Evolutionary conservation across 441 rosid genomes (phyloP).

Genomic region (Syzygium syzygioides): DNA sequence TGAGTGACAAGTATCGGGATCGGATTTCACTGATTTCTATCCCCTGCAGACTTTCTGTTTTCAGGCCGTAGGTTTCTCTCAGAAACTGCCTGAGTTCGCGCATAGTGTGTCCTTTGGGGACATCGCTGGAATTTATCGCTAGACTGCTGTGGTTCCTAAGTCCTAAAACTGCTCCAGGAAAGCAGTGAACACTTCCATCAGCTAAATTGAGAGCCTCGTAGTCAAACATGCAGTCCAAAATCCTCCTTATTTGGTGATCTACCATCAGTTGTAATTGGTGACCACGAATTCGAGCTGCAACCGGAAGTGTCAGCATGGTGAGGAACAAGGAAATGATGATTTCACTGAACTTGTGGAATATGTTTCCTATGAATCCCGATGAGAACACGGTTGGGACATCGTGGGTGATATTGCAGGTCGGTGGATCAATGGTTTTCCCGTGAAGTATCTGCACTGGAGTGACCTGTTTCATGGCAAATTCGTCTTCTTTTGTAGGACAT

Average conservation of each 20-base stretch:
- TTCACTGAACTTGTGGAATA: conserved; percentile 31
- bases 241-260: conserved; percentile 19
- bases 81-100: not conserved
- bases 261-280: conserved; percentile 20
- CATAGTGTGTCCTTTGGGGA: conserved; percentile 21
- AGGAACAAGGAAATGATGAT: conserved; percentile 30
- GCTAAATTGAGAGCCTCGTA: conserved; percentile 14
- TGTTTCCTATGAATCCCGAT: conserved; percentile 22
- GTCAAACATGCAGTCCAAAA: conserved; percentile 9
- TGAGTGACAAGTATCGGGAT: not conserved
- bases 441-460: conserved; percentile 18
- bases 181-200: conserved; percentile 21
- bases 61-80: not conserved
- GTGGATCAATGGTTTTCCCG: conserved; percentile 2
- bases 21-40: not conserved
- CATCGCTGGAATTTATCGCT: conserved; percentile 13
- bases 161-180: conserved; percentile 27
- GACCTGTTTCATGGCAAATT: conserved; percentile 1
- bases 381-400: conserved; percentile 25
- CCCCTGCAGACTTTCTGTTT: not conserved
- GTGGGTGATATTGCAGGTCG: conserved; percentile 17
- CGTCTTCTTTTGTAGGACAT: conserved; percentile 11
- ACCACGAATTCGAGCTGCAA: conserved; percentile 17
- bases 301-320: conserved; percentile 16
- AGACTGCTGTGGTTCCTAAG: conserved; percentile 19